Base-by-base conservation (phyloP, 805 yeast species). In the Sporopachydermia lactativora region DNA sequence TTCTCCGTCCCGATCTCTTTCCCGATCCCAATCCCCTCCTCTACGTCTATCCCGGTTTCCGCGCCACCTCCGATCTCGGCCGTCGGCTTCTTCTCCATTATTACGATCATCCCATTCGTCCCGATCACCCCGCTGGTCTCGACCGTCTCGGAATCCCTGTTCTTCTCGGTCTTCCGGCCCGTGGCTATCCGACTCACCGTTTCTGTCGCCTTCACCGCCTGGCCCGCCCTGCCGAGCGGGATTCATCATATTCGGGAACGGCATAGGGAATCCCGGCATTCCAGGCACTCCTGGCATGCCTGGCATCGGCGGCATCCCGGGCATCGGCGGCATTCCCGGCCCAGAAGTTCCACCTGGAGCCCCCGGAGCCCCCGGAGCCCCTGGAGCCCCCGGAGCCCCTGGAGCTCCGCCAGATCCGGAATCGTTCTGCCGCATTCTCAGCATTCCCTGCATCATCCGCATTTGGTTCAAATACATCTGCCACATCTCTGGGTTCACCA, bases 391-490 rank as follows among this genome's bases (percentile, higher is more conserved):
- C 56, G 52, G 53, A 55, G 51, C 41, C 57, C 60, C 45, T 60
- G 65, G 58, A 59, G 51, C 40, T 58, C 58, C 13, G 49, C 43
- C 59, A 57, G 56, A 46, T 62, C 62, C 14, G 54, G 50, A 50
- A 59, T 65, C 64, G 61, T 59, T 35, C 59, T 55, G 49, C 59
- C 62, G 53, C 61, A 61, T 46, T 61, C 64, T 52, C 65, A 62
- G 53, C 64, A 62, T 55, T 59, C 36, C 60, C 19, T 11, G 39
- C 62, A 34, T 43, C 43, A 34, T 45, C 45, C 36, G 45, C 35
- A 15, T 43, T 37, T 19, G 37, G 42, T 24, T 24, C n/a, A 24
- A 24, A 24, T 24, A 24, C 31, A 24, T 24, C n/a, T 24, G 31
- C 31, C 31, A 24, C 31, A 24, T 24, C 31, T 24, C 31, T 8